These are phyloP conservation scores for Cicer judaicum DNA, from an alignment of 306 rosid genomes.

Conservation along the genomic window DNA sequence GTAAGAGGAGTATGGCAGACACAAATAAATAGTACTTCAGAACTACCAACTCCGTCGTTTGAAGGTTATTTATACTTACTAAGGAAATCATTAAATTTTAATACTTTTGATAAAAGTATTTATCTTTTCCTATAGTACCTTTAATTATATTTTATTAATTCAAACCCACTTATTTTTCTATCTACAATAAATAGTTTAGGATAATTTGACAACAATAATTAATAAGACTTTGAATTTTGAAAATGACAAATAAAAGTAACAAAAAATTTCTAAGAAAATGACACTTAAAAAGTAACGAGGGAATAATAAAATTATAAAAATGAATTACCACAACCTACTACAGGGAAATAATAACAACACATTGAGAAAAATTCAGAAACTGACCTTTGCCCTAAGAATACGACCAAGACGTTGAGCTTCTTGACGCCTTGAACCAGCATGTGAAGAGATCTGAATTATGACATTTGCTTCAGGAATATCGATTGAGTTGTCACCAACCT, in stretches of 20 bases:
- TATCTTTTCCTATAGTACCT: too few species aligned
- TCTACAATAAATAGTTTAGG: too few species aligned
- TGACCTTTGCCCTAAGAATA: slow-evolving; percentile 98
- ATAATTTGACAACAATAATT: too few species aligned
- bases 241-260: too few species aligned
- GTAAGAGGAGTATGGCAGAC: slow-evolving; percentile 6
- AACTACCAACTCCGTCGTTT: not conserved
- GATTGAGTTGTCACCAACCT: slow-evolving; percentile 98
- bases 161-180: too few species aligned
- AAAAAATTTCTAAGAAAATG: too few species aligned
- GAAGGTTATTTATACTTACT: too few species aligned
- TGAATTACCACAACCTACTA: slow-evolving; percentile 2
- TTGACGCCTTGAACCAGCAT: slow-evolving; percentile 99
- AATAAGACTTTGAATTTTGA: too few species aligned
- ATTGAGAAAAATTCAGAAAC: slow-evolving; percentile 37
- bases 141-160: too few species aligned
- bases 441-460: slow-evolving; percentile 96
- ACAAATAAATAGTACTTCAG: slow-evolving; percentile 28
- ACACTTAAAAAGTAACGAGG: too few species aligned
- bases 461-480: slow-evolving; percentile 98
- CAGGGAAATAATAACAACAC: slow-evolving; percentile 4
- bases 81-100: too few species aligned
- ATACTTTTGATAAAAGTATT: too few species aligned
- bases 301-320: not conserved
- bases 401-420: slow-evolving; percentile 99